phyloP scores from a whole-genome alignment of 176 grass and related monocot genomes.

The Triticum urartu region DNA sequence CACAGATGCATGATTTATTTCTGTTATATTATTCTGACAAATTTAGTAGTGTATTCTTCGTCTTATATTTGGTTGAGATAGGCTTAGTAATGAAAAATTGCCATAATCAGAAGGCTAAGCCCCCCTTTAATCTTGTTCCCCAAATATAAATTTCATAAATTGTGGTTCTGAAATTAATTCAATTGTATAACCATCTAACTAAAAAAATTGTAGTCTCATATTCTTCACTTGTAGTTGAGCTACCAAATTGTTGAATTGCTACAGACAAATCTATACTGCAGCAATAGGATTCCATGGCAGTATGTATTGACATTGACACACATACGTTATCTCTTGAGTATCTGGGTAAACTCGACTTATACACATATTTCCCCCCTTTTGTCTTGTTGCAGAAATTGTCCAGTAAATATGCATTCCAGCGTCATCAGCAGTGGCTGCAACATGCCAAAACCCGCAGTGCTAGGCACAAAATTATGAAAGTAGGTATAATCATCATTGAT shows the following conservation, averaged over 20 bases:
- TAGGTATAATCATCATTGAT: slow-evolving; percentile 38
- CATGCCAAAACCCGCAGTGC: slow-evolving; percentile 94
- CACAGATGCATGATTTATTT: slow-evolving; percentile 31
- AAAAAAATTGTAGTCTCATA: neutral
- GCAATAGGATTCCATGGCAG: neutral
- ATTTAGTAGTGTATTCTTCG: neutral
- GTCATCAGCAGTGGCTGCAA: slow-evolving; percentile 82
- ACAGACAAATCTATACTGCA: slow-evolving; percentile 10
- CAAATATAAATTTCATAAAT: neutral
- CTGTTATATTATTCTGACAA: neutral
- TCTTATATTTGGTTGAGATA: neutral
- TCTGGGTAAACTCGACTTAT: slow-evolving; percentile 26
- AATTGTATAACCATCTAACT: neutral
- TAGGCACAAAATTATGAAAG: slow-evolving; percentile 97
- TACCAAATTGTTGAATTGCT: neutral
- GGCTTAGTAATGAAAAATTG: neutral
- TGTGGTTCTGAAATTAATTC: slow-evolving; percentile 12
- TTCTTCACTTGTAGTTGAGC: slow-evolving; percentile 9
- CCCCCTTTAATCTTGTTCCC: slow-evolving; percentile 7
- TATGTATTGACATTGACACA: neutral
- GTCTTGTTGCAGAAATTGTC: slow-evolving; percentile 63
- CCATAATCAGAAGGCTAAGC: neutral
- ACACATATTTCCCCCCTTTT: neutral
- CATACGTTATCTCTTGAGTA: slow-evolving; percentile 1
- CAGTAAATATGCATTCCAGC: slow-evolving; percentile 85